These are phyloP conservation scores for Quercus tomentella DNA, from an alignment of 331 rosid genomes.

Conservation along the genomic window DNA sequence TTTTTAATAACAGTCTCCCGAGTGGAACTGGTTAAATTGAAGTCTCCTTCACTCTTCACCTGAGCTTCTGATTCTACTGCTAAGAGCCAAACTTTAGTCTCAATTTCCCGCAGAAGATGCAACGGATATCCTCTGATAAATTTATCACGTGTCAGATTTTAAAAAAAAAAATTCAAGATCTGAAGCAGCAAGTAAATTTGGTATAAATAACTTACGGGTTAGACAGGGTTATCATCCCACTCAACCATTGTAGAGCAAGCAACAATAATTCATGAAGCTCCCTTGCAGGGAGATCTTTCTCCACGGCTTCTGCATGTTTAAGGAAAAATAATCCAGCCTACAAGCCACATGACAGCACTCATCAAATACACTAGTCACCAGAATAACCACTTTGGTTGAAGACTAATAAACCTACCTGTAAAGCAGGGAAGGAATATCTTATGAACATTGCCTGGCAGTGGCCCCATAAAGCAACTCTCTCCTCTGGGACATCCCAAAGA, in stretches of 20 bases:
- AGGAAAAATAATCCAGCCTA: constrained; percentile 99
- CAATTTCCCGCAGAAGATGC: constrained; percentile 94
- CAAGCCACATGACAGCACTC: constrained; percentile 27
- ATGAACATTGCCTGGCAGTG: constrained; percentile 92
- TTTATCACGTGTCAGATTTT: constrained; percentile 26
- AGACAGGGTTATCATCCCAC: constrained; percentile 87
- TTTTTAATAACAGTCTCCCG: constrained; percentile 52
- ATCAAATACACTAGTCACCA: constrained; percentile 11
- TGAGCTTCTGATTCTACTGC: constrained; percentile 94
- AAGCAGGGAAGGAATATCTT: constrained; percentile 88
- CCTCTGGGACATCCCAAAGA: constrained; percentile 99
- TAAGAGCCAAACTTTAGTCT: constrained; percentile 95
- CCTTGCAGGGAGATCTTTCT: constrained; percentile 93
- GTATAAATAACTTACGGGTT: constrained; percentile 58
- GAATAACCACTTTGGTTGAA: constrained; percentile 6
- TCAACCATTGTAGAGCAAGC: constrained; percentile 94
- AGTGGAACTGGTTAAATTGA: constrained; percentile 47
- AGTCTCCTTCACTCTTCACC: constrained; percentile 81
- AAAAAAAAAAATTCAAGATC: constrained; percentile 5
- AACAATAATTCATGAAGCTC: constrained; percentile 91
- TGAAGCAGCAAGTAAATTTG: constrained; percentile 16
- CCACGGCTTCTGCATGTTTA: constrained; percentile 94
- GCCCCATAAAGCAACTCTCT: constrained; percentile 88
- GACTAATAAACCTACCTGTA: constrained; percentile 54
- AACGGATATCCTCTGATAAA: constrained; percentile 72